Evolutionary conservation across 176 grass and related monocot species (phyloP).

Genomic region (Coix lacrymajobi): DNA sequence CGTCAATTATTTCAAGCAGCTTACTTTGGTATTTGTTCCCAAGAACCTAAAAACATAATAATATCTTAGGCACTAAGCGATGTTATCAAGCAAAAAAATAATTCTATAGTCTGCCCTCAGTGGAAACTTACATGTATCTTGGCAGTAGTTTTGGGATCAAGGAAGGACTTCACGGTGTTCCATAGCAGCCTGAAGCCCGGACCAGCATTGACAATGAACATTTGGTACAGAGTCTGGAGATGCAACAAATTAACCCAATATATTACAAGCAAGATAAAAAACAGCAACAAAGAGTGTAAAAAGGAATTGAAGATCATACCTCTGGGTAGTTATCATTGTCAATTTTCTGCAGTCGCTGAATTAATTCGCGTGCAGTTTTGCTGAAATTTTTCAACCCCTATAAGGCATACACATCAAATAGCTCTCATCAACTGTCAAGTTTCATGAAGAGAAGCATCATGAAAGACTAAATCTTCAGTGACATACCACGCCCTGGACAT

Average conservation of each 20-base stretch:
- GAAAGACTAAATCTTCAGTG: background rate
- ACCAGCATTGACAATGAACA: slow-evolving; percentile 99
- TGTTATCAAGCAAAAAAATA: background rate
- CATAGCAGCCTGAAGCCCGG: slow-evolving; percentile 83
- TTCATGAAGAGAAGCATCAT: background rate
- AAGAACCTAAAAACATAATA: slow-evolving; percentile 64
- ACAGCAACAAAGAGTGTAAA: background rate
- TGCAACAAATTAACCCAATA: slow-evolving; percentile 2
- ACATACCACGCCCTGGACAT: slow-evolving; percentile 95
- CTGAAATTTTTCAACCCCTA: slow-evolving; percentile 98
- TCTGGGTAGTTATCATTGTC: slow-evolving; percentile 96
- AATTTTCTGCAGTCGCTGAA: slow-evolving; percentile 82
- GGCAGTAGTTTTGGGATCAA: slow-evolving; percentile 94
- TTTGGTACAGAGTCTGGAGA: slow-evolving; percentile 79
- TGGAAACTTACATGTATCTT: slow-evolving; percentile 90
- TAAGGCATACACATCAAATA: slow-evolving; percentile 4
- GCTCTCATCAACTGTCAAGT: background rate
- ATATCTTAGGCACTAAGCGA: background rate
- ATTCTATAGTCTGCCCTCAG: background rate
- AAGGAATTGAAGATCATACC: slow-evolving; percentile 37
- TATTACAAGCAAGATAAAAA: background rate
- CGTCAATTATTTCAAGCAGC: slow-evolving; percentile 84
- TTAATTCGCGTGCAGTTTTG: slow-evolving; percentile 91
- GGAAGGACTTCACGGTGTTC: slow-evolving; percentile 90
- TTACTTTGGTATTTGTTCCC: slow-evolving; percentile 90